Conservation (phyloP, 176 grass and related monocot species). For the Avena atlantica region DNA sequence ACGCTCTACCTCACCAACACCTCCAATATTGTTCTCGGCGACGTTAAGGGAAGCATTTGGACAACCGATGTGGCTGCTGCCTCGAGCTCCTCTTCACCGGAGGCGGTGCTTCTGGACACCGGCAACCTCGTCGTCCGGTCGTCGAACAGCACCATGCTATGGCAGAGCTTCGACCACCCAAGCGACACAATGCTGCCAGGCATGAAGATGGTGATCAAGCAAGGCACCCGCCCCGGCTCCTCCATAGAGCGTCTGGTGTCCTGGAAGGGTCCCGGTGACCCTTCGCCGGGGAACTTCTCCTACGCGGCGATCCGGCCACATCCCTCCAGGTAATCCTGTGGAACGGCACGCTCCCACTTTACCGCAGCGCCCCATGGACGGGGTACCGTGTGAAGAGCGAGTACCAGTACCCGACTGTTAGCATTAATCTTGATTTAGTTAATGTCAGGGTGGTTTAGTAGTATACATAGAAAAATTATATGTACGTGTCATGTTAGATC, state of each 20-base stretch:
- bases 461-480: too few relatives aligned
- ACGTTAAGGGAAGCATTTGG: not conserved
- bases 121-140: conserved; percentile 52
- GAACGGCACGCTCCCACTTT: not conserved
- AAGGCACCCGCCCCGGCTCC: not conserved
- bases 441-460: too few relatives aligned
- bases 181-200: conserved; percentile 22
- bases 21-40: not conserved
- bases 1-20: not conserved
- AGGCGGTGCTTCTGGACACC: conserved; percentile 26
- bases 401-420: not conserved
- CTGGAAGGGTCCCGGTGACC: conserved; percentile 41
- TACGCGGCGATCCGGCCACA: not conserved
- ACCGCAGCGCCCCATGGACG: conserved; percentile 47
- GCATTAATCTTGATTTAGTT: too few relatives aligned
- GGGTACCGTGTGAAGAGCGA: conserved; percentile 11
- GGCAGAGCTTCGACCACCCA: conserved; percentile 51
- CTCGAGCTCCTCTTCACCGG: not conserved
- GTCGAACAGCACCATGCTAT: not conserved
- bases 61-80: not conserved
- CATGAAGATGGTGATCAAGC: conserved; percentile 23
- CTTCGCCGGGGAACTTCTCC: conserved; percentile 34
- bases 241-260: not conserved
- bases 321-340: not conserved
- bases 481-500: too few relatives aligned